Percentiles rank a stretch among this genome's conserved stretches.
Conservation (phyloP, 768 basidiomycete genomes). For the Serendipita vermifera region DNA sequence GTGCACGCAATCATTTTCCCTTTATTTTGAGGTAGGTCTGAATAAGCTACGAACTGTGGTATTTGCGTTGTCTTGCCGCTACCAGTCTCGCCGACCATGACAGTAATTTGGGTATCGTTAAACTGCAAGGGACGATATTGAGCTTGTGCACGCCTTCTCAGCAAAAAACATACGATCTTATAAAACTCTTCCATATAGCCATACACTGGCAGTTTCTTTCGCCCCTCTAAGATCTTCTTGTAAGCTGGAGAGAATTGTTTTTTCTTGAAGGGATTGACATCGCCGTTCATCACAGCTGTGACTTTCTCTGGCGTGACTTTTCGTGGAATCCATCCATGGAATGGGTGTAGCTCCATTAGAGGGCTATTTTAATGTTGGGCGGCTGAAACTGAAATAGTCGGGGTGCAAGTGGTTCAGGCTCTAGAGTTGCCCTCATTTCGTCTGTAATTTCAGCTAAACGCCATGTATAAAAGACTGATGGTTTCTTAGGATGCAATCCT, state of each 20-base stretch:
- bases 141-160: neutral
- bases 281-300: conserved; percentile 56
- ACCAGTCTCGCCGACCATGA: conserved; percentile 90
- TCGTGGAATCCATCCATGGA: conserved; percentile 63
- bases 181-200: conserved; percentile 88
- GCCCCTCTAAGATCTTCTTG: conserved; percentile 67
- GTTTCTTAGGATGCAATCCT: no score
- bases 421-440: no score
- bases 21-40: conserved; percentile 80
- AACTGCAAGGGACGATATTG: conserved; percentile 34
- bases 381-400: no score
- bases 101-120: conserved; percentile 66
- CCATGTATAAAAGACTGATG: no score
- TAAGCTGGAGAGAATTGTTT: conserved; percentile 64
- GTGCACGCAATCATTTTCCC: conserved; percentile 93
- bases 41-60: conserved; percentile 90
- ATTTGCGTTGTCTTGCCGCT: conserved; percentile 98
- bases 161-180: conserved; percentile 52
- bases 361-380: no score
- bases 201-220: conserved; percentile 85
- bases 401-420: no score
- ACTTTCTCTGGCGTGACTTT: conserved; percentile 54
- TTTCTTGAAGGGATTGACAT: conserved; percentile 82
- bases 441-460: no score
- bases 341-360: conserved; percentile 32